Evolutionary conservation across 805 yeast genomes (phyloP).

Genomic region (Jamesozyma jinghongensis): DNA sequence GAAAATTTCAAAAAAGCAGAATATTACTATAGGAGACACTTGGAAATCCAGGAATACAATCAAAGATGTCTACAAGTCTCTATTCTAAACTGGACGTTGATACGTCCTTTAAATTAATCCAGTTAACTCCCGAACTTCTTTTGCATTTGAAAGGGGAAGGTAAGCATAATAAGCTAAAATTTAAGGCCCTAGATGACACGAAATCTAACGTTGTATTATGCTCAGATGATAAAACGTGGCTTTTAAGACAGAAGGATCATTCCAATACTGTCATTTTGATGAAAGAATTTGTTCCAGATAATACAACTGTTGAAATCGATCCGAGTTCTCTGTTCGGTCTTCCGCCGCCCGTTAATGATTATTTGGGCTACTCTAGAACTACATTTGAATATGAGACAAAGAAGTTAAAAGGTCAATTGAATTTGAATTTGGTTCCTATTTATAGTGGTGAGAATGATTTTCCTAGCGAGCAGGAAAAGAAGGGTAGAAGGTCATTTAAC

Average conservation of each 20-base stretch:
- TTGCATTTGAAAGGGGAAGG: constrained; percentile 23
- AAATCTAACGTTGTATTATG: constrained; percentile 50
- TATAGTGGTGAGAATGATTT: constrained; percentile 29
- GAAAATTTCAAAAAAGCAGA: too few species aligned
- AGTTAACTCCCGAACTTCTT: constrained; percentile 43
- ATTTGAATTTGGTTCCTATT: constrained; percentile 29
- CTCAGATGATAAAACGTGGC: constrained; percentile 49
- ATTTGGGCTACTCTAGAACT: constrained; percentile 22
- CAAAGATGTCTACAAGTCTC: constrained; percentile 10
- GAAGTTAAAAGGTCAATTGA: constrained; percentile 27
- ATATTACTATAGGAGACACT: too few species aligned
- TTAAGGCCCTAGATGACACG: constrained; percentile 25
- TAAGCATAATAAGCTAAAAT: constrained; percentile 11
- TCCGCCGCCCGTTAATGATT: constrained; percentile 28
- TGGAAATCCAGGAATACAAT: too few species aligned
- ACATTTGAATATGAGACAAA: constrained; percentile 33
- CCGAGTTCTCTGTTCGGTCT: constrained; percentile 25
- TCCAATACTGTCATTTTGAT: constrained; percentile 70
- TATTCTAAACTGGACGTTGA: constrained; percentile 19
- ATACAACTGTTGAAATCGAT: constrained; percentile 9
- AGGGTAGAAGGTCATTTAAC: constrained; percentile 20
- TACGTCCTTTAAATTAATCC: constrained; percentile 39
- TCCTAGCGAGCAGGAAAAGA: constrained; percentile 3
- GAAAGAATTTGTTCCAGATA: constrained; percentile 22
- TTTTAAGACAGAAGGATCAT: constrained; percentile 70